phyloP scores from a whole-genome alignment of 306 rosid genomes.

The Parietaria judaica region DNA sequence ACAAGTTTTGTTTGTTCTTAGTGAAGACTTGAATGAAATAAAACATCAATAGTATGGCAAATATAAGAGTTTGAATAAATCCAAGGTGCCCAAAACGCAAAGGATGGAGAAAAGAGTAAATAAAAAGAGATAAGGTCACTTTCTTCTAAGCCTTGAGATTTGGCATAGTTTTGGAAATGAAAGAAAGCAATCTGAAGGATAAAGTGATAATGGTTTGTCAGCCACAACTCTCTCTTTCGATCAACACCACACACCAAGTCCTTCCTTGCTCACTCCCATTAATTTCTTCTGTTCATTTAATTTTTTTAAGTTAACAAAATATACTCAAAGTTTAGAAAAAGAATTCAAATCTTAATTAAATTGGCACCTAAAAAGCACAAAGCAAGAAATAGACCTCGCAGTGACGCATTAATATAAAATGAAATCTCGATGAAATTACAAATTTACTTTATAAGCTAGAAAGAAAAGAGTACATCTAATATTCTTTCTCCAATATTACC shows the following conservation, averaged over 20 bases:
- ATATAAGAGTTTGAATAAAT: neutral
- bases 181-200: slow-evolving; percentile 51
- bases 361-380: too few species aligned
- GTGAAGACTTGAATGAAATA: neutral
- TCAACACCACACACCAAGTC: slow-evolving; percentile 27
- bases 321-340: too few species aligned
- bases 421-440: too few species aligned
- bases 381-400: too few species aligned
- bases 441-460: too few species aligned
- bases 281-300: neutral
- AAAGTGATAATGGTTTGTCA: slow-evolving; percentile 58
- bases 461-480: too few species aligned
- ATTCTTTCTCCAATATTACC: too few species aligned
- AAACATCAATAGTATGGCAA: too few species aligned
- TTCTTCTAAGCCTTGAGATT: neutral
- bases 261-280: slow-evolving; percentile 1
- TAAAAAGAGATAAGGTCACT: slow-evolving; percentile 3
- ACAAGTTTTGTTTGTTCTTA: neutral
- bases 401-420: too few species aligned
- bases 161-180: neutral
- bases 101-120: slow-evolving; percentile 5
- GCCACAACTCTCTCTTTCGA: slow-evolving; percentile 46
- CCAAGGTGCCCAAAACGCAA: neutral
- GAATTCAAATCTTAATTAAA: too few species aligned
- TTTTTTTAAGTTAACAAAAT: too few species aligned